Evolutionary conservation across 306 rosid species (phyloP).

Genomic region (Hippophae tibetana): DNA sequence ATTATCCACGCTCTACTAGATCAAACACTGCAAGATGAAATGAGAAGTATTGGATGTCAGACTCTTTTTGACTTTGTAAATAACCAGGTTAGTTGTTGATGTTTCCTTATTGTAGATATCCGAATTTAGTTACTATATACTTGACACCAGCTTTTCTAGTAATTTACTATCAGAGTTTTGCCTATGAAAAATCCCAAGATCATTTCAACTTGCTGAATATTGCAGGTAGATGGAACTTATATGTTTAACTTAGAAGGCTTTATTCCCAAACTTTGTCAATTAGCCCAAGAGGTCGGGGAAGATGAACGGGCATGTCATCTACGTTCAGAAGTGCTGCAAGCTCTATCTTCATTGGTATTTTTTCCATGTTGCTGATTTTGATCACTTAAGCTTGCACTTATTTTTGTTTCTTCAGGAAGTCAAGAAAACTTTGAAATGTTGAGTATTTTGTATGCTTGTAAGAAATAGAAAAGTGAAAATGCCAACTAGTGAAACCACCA

Average conservation of each 20-base stretch:
- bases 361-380: slow-evolving; percentile 17
- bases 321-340: slow-evolving; percentile 65
- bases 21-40: slow-evolving; percentile 79
- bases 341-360: slow-evolving; percentile 86
- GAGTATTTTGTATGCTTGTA: background rate
- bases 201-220: slow-evolving; percentile 14
- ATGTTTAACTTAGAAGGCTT: slow-evolving; percentile 73
- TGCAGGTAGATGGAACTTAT: slow-evolving; percentile 69
- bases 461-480: background rate
- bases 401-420: background rate
- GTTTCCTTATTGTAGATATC: slow-evolving; percentile 8
- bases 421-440: background rate
- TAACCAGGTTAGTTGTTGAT: slow-evolving; percentile 57
- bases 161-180: background rate
- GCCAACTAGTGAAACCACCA: background rate
- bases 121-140: slow-evolving; percentile 1
- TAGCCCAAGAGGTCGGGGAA: slow-evolving; percentile 74
- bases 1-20: slow-evolving; percentile 83
- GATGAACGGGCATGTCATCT: slow-evolving; percentile 45
- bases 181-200: slow-evolving; percentile 9
- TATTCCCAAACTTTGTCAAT: slow-evolving; percentile 72
- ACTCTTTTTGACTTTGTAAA: slow-evolving; percentile 80
- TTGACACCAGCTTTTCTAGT: background rate
- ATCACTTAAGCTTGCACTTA: background rate
- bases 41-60: slow-evolving; percentile 78